Percentiles rank a stretch among this genome's conserved stretches.
Evolutionary conservation across 1,139 yeast genomes (phyloP).

Genomic region (Taphrina wiesneri): DNA sequence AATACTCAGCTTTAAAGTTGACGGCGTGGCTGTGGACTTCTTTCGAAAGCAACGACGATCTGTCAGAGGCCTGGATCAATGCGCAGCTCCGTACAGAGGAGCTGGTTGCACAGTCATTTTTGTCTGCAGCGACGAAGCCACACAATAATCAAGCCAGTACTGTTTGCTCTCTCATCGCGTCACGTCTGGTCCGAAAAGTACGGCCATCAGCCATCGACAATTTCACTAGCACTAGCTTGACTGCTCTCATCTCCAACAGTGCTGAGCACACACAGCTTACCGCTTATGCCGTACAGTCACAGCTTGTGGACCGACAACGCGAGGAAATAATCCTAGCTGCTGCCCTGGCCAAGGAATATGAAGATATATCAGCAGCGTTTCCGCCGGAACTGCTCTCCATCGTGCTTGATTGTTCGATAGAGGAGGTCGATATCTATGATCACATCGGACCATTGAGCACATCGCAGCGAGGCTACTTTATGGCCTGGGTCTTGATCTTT

Average conservation of each 20-base stretch:
- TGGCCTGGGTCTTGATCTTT: conserved; percentile 71
- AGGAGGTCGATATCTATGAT: conserved; percentile 19
- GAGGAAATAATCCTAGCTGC: conserved; percentile 20
- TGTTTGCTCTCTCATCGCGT: conserved; percentile 48
- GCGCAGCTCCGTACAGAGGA: not conserved
- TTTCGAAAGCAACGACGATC: conserved; percentile 43
- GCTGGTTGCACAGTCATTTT: not conserved
- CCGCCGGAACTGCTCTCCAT: conserved; percentile 45
- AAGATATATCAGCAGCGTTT: conserved; percentile 40
- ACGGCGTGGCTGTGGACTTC: conserved; percentile 46
- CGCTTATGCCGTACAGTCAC: conserved; percentile 6
- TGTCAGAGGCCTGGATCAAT: conserved; percentile 39
- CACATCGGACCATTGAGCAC: conserved; percentile 22
- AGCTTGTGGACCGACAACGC: conserved; percentile 17
- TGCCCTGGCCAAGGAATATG: conserved; percentile 36
- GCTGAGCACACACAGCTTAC: conserved; percentile 16
- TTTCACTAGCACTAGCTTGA: not conserved
- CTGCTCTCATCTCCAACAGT: not conserved
- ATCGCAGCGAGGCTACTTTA: conserved; percentile 50
- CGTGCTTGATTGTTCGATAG: conserved; percentile 41
- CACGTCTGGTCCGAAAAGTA: conserved; percentile 41
- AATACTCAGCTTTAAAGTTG: conserved; percentile 54
- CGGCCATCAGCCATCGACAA: not conserved
- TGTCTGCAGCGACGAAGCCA: not conserved
- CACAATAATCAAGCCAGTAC: conserved; percentile 44